Evolutionary conservation across 257 asterid genomes (phyloP).

Genomic region (Nicotiana tomentosiformis): DNA sequence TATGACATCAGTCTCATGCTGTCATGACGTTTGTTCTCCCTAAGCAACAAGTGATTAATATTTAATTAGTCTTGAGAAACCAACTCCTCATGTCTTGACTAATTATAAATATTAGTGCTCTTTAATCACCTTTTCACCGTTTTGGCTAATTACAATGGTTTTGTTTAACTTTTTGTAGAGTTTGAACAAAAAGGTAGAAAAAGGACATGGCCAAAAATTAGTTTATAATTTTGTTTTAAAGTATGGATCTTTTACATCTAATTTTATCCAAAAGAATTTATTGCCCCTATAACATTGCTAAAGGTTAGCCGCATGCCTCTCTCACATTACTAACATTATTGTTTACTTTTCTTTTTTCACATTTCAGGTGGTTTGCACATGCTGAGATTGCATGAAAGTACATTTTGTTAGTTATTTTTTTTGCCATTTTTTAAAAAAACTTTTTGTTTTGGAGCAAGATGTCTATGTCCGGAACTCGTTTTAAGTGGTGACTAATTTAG

Average conservation of each 20-base stretch:
- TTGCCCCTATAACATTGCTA: not conserved
- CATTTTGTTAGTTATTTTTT: not conserved
- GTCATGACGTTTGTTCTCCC: slow-evolving; percentile 43
- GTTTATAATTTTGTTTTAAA: not conserved
- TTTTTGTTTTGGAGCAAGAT: not conserved
- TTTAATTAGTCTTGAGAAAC: not conserved
- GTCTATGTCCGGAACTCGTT: too few species aligned
- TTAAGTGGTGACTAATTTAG: too few species aligned
- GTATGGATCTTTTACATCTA: not conserved
- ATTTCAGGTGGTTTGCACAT: slow-evolving; percentile 5
- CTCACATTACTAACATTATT: not conserved
- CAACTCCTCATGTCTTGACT: not conserved
- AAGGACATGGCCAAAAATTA: not conserved
- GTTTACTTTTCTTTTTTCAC: not conserved
- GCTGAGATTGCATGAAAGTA: not conserved
- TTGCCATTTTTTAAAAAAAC: not conserved
- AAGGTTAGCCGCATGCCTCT: not conserved
- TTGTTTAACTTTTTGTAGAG: not conserved
- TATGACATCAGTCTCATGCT: slow-evolving; percentile 75
- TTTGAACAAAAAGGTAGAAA: slow-evolving; percentile 7
- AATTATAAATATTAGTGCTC: slow-evolving; percentile 11
- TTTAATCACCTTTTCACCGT: slow-evolving; percentile 12
- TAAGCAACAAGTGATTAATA: not conserved
- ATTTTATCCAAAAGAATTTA: not conserved
- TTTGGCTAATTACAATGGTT: slow-evolving; percentile 7